Percentiles rank a stretch among this genome's conserved stretches.
phyloP scores from a whole-genome alignment of 1,139 yeast genomes.

The Martiniozyma asiatica region DNA sequence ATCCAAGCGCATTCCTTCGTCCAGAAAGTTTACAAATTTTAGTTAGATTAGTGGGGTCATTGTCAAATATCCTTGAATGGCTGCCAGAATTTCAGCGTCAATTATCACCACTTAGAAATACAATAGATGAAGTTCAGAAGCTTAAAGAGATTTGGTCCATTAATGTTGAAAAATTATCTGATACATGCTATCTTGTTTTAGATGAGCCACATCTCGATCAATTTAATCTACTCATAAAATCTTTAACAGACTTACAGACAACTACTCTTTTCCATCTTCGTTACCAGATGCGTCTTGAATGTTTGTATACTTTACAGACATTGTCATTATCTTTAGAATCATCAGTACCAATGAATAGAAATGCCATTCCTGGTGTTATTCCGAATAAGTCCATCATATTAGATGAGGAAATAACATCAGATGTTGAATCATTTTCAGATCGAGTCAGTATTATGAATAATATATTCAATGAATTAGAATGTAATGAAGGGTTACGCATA shows the following conservation, averaged over 20 bases:
- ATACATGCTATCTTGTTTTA: constrained; percentile 6
- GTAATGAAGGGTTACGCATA: constrained; percentile 18
- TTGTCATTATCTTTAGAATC: constrained; percentile 1
- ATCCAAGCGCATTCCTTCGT: constrained; percentile 14
- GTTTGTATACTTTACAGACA: constrained; percentile 8
- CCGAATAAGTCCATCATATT: background rate
- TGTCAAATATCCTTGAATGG: constrained; percentile 43
- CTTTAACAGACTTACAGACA: constrained; percentile 7
- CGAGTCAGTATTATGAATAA: constrained; percentile 4
- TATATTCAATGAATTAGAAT: constrained; percentile 25
- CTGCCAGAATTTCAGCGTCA: constrained; percentile 37
- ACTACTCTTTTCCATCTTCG: constrained; percentile 11
- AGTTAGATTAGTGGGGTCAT: constrained; percentile 35
- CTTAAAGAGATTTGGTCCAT: constrained; percentile 21
- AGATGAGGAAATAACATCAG: constrained; percentile 11
- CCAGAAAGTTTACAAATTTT: constrained; percentile 29
- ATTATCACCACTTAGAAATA: constrained; percentile 23
- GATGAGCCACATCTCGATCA: constrained; percentile 5
- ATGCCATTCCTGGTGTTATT: background rate
- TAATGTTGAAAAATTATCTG: constrained; percentile 1
- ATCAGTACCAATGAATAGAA: background rate
- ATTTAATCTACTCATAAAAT: constrained; percentile 6
- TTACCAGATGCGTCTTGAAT: constrained; percentile 12
- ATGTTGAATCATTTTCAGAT: constrained; percentile 11
- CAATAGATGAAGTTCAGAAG: constrained; percentile 10